These are phyloP conservation scores for Colletotrichum horii DNA, from an alignment of 2,329 filamentous ascomycete genomes.

Conservation along the genomic window DNA sequence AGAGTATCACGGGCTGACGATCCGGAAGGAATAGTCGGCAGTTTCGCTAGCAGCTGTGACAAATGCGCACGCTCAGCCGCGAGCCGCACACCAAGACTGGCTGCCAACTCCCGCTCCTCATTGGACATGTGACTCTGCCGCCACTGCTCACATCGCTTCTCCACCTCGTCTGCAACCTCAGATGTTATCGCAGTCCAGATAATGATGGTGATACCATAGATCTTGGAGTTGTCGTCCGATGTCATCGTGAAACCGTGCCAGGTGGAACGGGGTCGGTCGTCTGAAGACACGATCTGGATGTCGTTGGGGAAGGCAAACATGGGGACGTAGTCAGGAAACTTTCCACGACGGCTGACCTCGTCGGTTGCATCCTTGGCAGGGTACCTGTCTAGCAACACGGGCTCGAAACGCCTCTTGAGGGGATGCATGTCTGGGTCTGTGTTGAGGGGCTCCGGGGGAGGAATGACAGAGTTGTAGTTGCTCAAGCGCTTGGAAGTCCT, in stretches of 20 bases:
- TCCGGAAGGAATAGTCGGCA: conserved; percentile 82
- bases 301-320: conserved; percentile 99
- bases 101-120: conserved; percentile 89
- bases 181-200: conserved; percentile 89
- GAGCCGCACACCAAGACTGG: conserved; percentile 86
- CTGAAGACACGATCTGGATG: conserved; percentile 93
- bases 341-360: conserved; percentile 79
- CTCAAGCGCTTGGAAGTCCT: conserved; percentile 89
- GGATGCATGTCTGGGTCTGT: conserved; percentile 94
- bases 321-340: conserved; percentile 95
- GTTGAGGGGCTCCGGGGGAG: conserved; percentile 87
- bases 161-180: conserved; percentile 82
- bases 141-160: conserved; percentile 83
- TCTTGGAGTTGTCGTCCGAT: conserved; percentile 85
- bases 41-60: conserved; percentile 82
- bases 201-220: conserved; percentile 90
- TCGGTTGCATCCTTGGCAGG: conserved; percentile 83
- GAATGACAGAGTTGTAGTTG: conserved; percentile 98
- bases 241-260: conserved; percentile 99
- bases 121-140: conserved; percentile 87
- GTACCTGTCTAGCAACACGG: conserved; percentile 93
- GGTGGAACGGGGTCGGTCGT: conserved; percentile 91
- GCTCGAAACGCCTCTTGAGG: conserved; percentile 90
- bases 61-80: conserved; percentile 88
- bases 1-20: conserved; percentile 81